Percentiles rank a stretch among this genome's conserved stretches.
phyloP scores from a whole-genome alignment of 75 land plant genomes.

The Sequoiadendron giganteum region DNA sequence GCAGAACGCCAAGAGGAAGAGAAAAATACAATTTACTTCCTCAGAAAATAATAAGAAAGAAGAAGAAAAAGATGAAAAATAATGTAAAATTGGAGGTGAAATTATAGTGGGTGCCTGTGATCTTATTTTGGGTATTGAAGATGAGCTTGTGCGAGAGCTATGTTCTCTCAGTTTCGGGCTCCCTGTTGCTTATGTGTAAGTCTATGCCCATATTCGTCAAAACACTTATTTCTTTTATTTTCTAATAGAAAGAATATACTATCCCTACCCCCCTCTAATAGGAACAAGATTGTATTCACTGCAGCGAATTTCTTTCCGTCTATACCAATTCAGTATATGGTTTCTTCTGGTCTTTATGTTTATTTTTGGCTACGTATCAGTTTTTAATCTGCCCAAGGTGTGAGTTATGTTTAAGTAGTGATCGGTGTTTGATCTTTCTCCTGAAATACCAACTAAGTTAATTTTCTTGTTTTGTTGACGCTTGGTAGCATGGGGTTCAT shows the following conservation, averaged over 20 bases:
- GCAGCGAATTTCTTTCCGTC: background rate
- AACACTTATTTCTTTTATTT: no score
- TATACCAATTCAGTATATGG: background rate
- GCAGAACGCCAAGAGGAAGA: background rate
- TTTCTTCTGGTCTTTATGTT: background rate
- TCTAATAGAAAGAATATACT: background rate
- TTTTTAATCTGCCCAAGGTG: background rate
- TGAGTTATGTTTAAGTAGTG: background rate
- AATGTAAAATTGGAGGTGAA: background rate
- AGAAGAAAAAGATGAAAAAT: background rate
- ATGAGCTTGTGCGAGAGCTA: slow-evolving; percentile 24
- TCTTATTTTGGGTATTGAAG: slow-evolving; percentile 18
- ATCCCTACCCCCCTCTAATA: background rate
- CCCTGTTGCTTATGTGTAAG: slow-evolving; percentile 32
- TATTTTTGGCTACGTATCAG: background rate
- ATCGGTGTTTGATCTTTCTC: no score
- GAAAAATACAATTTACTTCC: background rate
- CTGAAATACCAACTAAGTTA: no score
- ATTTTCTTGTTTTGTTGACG: no score
- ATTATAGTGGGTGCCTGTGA: slow-evolving; percentile 23
- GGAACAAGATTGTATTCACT: background rate
- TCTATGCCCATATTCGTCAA: background rate
- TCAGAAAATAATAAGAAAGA: background rate
- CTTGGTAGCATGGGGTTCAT: no score
- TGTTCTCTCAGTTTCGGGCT: slow-evolving; percentile 16